A percentile compares a stretch with the other conserved stretches of the same genome.
Conservation (phyloP, 441 rosid genomes). For the Populus trichocarpa region DNA sequence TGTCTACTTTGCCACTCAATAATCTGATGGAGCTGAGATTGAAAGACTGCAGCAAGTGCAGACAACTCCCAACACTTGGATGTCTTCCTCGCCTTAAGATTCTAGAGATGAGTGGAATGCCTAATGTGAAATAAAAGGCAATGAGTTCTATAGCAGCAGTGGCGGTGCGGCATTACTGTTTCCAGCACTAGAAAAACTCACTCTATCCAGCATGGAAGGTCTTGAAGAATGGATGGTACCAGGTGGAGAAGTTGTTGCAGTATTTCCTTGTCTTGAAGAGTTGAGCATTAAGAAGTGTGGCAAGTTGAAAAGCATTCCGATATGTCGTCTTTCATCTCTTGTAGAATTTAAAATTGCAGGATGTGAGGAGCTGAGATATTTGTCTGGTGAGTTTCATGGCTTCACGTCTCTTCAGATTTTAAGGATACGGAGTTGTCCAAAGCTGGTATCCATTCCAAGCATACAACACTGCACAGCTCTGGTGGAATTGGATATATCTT, state of each 20-base stretch:
- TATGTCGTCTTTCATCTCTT: constrained; percentile 5
- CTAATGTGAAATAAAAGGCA: constrained; percentile 10
- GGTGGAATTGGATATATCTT: no score
- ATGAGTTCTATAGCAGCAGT: constrained; percentile 6
- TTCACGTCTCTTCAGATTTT: not conserved
- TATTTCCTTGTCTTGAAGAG: constrained; percentile 20
- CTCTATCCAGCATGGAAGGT: not conserved
- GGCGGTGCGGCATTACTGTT: not conserved
- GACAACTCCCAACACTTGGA: constrained; percentile 20
- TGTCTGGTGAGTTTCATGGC: not conserved
- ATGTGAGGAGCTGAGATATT: not conserved
- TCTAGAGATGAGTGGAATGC: constrained; percentile 1
- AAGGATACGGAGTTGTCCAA: not conserved
- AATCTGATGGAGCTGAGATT: constrained; percentile 19
- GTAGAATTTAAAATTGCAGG: not conserved
- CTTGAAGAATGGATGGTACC: constrained; percentile 10
- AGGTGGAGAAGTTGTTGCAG: not conserved
- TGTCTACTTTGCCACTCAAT: not conserved
- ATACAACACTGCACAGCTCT: no score
- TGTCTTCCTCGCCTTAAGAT: constrained; percentile 18
- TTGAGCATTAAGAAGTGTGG: not conserved
- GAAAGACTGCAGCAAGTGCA: not conserved
- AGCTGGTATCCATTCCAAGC: not conserved
- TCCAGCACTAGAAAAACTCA: constrained; percentile 16
- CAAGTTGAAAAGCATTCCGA: not conserved